phyloP scores from a whole-genome alignment of 225 moss, liverwort and hornwort species.

The Takakia lepidozioides region DNA sequence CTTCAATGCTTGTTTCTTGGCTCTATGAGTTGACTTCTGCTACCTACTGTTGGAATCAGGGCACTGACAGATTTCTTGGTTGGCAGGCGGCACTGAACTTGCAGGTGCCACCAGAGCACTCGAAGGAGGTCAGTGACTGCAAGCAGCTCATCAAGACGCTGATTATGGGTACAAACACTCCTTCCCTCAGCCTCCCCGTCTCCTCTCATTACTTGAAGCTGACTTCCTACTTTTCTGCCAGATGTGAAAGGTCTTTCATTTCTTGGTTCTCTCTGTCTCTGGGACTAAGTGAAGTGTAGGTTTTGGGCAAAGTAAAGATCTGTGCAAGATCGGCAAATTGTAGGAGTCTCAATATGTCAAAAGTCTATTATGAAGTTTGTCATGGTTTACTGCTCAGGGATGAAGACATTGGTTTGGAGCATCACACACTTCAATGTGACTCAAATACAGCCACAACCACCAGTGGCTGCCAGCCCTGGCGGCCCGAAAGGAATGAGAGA shows the following conservation, averaged over 20 bases:
- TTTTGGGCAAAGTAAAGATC: no score
- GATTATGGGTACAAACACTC: conserved; percentile 67
- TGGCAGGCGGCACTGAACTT: conserved; percentile 93
- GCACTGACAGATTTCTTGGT: conserved; percentile 6
- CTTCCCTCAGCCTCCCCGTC: neutral
- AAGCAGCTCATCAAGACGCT: conserved; percentile 97
- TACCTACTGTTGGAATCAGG: no score
- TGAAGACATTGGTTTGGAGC: conserved; percentile 99
- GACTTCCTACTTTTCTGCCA: no score
- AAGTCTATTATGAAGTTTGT: no score
- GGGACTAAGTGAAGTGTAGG: no score
- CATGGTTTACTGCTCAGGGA: conserved; percentile 38
- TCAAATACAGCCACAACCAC: conserved; percentile 59
- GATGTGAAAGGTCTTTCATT: no score
- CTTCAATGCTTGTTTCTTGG: no score
- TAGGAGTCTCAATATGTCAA: no score
- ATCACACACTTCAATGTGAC: conserved; percentile 94
- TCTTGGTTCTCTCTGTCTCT: no score
- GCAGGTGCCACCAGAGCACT: conserved; percentile 91
- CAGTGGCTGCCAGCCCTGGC: conserved; percentile 51
- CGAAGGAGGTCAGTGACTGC: conserved; percentile 96
- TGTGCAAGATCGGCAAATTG: no score
- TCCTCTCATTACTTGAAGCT: no score
- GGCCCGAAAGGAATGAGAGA: conserved; percentile 97
- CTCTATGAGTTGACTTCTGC: no score